These are phyloP conservation scores for Luffa acutangula DNA, from an alignment of 306 rosid species.

Conservation along the genomic window DNA sequence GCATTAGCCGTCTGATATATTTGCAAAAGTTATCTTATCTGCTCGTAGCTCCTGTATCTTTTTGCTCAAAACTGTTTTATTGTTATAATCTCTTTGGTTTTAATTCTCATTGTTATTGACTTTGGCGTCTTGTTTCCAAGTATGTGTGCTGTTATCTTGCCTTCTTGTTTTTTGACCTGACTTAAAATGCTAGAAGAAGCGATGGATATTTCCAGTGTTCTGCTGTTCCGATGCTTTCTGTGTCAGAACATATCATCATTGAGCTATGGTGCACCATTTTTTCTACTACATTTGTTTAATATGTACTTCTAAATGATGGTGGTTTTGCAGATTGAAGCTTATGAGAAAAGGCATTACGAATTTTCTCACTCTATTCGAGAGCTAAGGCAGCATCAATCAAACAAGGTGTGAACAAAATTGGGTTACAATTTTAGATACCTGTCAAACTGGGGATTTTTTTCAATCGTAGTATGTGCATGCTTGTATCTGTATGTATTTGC, in stretches of 20 bases:
- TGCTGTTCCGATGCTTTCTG: not conserved
- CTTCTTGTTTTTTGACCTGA: not conserved
- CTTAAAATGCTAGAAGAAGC: not conserved
- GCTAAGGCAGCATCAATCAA: conserved; percentile 39
- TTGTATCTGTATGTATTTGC: not conserved
- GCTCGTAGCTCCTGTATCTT: not conserved
- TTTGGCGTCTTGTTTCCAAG: not conserved
- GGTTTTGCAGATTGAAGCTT: conserved; percentile 38
- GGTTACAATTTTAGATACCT: conserved; percentile 7
- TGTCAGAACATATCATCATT: not conserved
- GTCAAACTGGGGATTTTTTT: not conserved
- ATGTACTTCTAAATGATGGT: not conserved
- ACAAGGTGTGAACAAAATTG: conserved; percentile 39
- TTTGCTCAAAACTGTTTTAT: not conserved
- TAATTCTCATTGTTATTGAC: not conserved
- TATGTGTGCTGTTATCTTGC: not conserved
- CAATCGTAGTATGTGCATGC: not conserved
- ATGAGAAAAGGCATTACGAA: conserved; percentile 24
- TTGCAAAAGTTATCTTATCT: not conserved
- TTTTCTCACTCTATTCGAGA: conserved; percentile 21
- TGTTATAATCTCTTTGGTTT: not conserved
- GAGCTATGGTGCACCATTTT: not conserved
- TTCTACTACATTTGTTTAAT: not conserved
- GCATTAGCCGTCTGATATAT: not conserved
- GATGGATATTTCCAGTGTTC: not conserved